Conservation (phyloP, 306 rosid genomes). For the Quercus aquifolioides region DNA sequence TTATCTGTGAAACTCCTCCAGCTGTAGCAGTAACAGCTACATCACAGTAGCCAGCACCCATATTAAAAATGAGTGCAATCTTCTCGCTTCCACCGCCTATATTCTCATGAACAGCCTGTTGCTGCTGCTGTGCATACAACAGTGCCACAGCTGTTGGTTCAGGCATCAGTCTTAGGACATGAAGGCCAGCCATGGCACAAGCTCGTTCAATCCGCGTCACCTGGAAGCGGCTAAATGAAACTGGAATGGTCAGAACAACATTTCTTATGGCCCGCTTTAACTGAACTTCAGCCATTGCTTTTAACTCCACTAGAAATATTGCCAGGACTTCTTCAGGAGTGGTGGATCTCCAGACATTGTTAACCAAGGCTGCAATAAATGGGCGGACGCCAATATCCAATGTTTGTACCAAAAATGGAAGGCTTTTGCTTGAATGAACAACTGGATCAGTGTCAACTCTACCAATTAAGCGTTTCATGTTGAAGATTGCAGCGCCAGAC, state of each 20-base stretch:
- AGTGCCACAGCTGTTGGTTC: constrained; percentile 95
- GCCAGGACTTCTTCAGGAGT: constrained; percentile 84
- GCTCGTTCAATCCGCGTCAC: constrained; percentile 73
- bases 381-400: constrained; percentile 84
- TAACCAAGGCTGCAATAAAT: constrained; percentile 69
- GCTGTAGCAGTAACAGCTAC: constrained; percentile 76
- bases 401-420: constrained; percentile 87
- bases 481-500: constrained; percentile 77
- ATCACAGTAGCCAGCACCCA: constrained; percentile 92
- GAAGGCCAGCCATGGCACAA: constrained; percentile 92
- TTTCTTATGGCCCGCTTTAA: constrained; percentile 56
- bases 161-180: constrained; percentile 70
- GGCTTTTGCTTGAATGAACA: constrained; percentile 63
- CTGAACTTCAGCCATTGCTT: constrained; percentile 60
- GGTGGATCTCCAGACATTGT: constrained; percentile 76
- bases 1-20: constrained; percentile 81
- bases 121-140: constrained; percentile 70
- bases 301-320: constrained; percentile 59
- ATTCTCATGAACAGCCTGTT: constrained; percentile 46
- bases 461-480: constrained; percentile 85
- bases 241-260: constrained; percentile 80
- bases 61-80: constrained; percentile 76
- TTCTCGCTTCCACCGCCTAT: constrained; percentile 65
- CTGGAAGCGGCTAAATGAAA: constrained; percentile 83
- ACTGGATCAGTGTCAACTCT: constrained; percentile 87